These are phyloP conservation scores for Rhizopogon hawkerae DNA, from an alignment of 1,284 basidiomycete species.

Conservation along the genomic window DNA sequence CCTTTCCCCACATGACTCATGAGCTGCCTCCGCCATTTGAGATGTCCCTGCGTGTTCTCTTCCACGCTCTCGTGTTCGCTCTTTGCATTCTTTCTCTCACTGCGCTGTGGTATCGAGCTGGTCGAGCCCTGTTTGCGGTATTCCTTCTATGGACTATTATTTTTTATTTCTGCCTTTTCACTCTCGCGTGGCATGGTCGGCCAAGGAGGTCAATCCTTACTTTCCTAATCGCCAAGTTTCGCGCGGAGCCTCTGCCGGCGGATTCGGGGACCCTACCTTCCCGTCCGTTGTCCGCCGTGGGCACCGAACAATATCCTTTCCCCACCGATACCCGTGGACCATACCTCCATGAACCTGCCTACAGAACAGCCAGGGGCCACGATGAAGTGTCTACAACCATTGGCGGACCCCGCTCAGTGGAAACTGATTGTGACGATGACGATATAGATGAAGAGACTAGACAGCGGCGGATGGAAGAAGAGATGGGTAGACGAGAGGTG, in stretches of 20 bases:
- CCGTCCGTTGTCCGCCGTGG: slow-evolving; percentile 31
- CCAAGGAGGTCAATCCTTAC: slow-evolving; percentile 53
- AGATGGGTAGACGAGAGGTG: slow-evolving; percentile 69
- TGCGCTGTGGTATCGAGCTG: slow-evolving; percentile 49
- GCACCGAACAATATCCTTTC: slow-evolving; percentile 40
- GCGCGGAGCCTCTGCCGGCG: slow-evolving; percentile 21
- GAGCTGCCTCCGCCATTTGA: slow-evolving; percentile 36
- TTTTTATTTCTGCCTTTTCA: slow-evolving; percentile 48
- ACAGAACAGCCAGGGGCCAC: slow-evolving; percentile 39
- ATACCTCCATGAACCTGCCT: slow-evolving; percentile 55
- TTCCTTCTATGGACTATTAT: slow-evolving; percentile 54
- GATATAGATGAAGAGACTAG: slow-evolving; percentile 64
- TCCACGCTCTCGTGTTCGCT: slow-evolving; percentile 52
- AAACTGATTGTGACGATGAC: slow-evolving; percentile 55
- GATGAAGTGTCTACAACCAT: slow-evolving; percentile 34
- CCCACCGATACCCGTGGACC: slow-evolving; percentile 40
- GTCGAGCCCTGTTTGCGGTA: slow-evolving; percentile 48
- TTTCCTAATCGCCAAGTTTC: slow-evolving; percentile 40
- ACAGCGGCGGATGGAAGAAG: slow-evolving; percentile 67
- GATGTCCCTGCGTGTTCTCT: slow-evolving; percentile 39
- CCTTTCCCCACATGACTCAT: slow-evolving; percentile 21
- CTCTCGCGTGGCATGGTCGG: slow-evolving; percentile 47
- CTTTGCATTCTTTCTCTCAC: slow-evolving; percentile 49
- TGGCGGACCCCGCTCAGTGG: slow-evolving; percentile 34
- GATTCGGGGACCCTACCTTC: slow-evolving; percentile 25